Percentiles rank a stretch among this genome's conserved stretches.
Evolutionary conservation across 495 filamentous ascomycete genomes (phyloP).

Genomic region (Neurospora sp.): DNA sequence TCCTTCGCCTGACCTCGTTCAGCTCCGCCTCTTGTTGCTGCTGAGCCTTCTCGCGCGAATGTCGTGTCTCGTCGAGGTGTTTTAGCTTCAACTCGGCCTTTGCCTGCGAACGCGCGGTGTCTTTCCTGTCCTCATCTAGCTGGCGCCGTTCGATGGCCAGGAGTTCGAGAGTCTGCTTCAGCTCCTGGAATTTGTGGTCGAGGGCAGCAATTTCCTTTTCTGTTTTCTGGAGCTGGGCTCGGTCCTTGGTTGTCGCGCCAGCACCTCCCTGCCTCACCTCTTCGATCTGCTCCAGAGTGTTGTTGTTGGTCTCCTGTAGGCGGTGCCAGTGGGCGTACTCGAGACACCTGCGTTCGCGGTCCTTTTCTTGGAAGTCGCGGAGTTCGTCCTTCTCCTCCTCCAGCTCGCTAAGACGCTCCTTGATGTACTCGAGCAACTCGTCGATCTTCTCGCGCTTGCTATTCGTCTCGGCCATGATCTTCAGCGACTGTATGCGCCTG

Average conservation of each 20-base stretch:
- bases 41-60: conserved; percentile 61
- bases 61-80: conserved; percentile 66
- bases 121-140: conserved; percentile 80
- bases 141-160: conserved; percentile 80
- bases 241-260: conserved; percentile 72
- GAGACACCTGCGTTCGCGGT: conserved; percentile 82
- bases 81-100: conserved; percentile 81
- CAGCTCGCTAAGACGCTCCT: conserved; percentile 76
- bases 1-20: conserved; percentile 60
- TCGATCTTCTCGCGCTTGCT: conserved; percentile 93
- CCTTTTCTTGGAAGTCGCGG: conserved; percentile 84
- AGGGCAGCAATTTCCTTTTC: conserved; percentile 71
- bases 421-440: conserved; percentile 80
- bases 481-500: conserved; percentile 75
- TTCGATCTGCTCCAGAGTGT: conserved; percentile 74
- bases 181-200: conserved; percentile 64
- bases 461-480: conserved; percentile 95
- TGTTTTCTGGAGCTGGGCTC: conserved; percentile 64
- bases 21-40: conserved; percentile 63
- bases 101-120: conserved; percentile 63
- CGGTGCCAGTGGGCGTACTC: conserved; percentile 91
- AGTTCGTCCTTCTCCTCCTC: conserved; percentile 97
- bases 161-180: conserved; percentile 75
- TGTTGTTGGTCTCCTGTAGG: conserved; percentile 68
- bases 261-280: conserved; percentile 68